phyloP scores from a whole-genome alignment of 352 stramenopile genomes.

The Phytophthora fragariae region DNA sequence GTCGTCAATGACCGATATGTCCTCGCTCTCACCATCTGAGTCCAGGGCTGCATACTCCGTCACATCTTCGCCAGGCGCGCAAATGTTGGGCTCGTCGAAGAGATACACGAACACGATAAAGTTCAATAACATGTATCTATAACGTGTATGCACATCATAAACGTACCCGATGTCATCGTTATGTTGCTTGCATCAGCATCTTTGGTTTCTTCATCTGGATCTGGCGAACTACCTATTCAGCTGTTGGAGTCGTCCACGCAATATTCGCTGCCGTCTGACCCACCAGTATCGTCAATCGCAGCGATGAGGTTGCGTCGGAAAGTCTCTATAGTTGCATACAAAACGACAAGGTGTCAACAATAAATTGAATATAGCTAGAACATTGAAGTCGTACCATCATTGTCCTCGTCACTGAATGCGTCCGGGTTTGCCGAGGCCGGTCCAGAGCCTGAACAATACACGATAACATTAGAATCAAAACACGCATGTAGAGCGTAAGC shows the following conservation, averaged over 20 bases:
- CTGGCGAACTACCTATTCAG: not conserved
- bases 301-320: not conserved
- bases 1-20: not conserved
- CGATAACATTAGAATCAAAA: not conserved
- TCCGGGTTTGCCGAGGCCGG: too few relatives aligned
- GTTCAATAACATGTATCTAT: not conserved
- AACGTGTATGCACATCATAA: not conserved
- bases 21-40: not conserved
- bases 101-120: not conserved
- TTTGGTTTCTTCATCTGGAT: not conserved
- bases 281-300: not conserved
- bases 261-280: not conserved
- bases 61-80: not conserved
- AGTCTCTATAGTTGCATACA: not conserved
- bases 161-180: not conserved
- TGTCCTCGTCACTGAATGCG: not conserved
- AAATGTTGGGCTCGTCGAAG: not conserved
- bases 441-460: not conserved
- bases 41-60: not conserved
- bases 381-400: not conserved
- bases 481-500: not conserved
- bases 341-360: not conserved
- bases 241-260: not conserved
- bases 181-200: not conserved
- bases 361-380: not conserved